Base-by-base conservation (phyloP, 2,329 filamentous ascomycete genomes). In the Xylaria arbuscula region DNA sequence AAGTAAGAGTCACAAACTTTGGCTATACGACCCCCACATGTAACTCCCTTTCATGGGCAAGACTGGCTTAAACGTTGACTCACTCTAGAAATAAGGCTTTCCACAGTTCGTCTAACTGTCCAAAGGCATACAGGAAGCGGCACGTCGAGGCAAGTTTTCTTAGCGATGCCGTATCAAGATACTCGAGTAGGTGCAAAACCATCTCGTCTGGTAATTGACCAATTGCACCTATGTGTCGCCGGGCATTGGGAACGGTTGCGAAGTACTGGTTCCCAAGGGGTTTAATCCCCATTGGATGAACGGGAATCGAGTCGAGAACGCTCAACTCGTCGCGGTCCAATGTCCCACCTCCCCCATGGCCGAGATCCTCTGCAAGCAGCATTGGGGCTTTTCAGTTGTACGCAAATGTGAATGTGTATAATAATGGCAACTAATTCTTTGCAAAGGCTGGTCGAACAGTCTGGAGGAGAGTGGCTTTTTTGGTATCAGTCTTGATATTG, bases 91-190 rank as follows among this genome's bases (percentile, higher is more conserved):
- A 97, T 22, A 97, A 80, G 19, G 89, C 81, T 80, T 96, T 94
- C 95, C 95, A 98, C 42, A 98, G 79, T 75, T 98, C 95, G 72
- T 98, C 95, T 56, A 89, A 89, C 58, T 90, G 86, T 63, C 91
- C 92, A 78, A 95, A 97, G 1, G 94, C 94, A 83, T 94, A 95
- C 17, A 98, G 82, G 62, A 93, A 94, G 78, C 90, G 93, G 83
- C 94, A 97, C 6, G 94, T 92, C 64, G 87, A 87, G 9, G 93
- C 93, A 50, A 98, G 82, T 8, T 80, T 81, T 64, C 90, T 80
- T 61, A 98, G 82, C 61, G 85, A 83, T 10, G 79, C 74, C 57
- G 87, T 83, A 74, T 94, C 90, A 54, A 98, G 84, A 74, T 84
- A 88, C 78, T 98, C 95, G 69, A 98, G 81, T 17, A 97, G 78